These are phyloP conservation scores for Leucocoprinus leucothites DNA, from an alignment of 768 basidiomycete species.

Conservation along the genomic window DNA sequence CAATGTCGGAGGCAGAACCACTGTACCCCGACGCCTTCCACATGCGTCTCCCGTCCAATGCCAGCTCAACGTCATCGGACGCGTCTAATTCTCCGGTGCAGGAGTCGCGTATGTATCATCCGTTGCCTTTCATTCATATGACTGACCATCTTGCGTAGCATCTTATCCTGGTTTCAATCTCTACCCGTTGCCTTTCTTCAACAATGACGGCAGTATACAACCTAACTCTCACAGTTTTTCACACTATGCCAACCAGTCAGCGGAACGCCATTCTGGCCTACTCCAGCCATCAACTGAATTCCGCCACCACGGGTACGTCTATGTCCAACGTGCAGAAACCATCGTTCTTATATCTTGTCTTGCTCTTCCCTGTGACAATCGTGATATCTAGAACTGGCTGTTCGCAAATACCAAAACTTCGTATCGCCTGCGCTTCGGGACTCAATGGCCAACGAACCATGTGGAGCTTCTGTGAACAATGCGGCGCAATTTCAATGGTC, in stretches of 20 bases:
- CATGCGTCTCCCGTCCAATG: conserved; percentile 61
- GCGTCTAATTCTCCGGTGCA: conserved; percentile 44
- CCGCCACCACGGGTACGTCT: conserved; percentile 68
- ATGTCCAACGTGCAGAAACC: background rate
- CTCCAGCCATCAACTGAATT: conserved; percentile 63
- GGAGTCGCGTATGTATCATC: conserved; percentile 43
- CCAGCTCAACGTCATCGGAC: conserved; percentile 54
- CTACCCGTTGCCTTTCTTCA: conserved; percentile 54
- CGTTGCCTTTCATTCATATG: background rate
- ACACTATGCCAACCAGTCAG: conserved; percentile 38
- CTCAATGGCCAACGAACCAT: conserved; percentile 71
- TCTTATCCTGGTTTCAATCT: conserved; percentile 63
- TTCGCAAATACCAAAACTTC: conserved; percentile 79
- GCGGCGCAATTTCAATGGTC: conserved; percentile 87
- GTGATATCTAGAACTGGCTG: conserved; percentile 50
- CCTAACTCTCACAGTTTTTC: conserved; percentile 43
- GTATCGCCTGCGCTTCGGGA: conserved; percentile 72
- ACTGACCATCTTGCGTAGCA: conserved; percentile 23
- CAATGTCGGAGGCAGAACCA: conserved; percentile 70
- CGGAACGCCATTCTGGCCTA: conserved; percentile 43
- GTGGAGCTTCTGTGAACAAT: conserved; percentile 89
- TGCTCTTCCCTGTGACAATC: background rate
- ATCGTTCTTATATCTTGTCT: background rate
- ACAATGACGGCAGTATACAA: conserved; percentile 44
- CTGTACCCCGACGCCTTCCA: conserved; percentile 53